phyloP scores from a whole-genome alignment of 106 monocot genomes.

The Allium fistulosum region DNA sequence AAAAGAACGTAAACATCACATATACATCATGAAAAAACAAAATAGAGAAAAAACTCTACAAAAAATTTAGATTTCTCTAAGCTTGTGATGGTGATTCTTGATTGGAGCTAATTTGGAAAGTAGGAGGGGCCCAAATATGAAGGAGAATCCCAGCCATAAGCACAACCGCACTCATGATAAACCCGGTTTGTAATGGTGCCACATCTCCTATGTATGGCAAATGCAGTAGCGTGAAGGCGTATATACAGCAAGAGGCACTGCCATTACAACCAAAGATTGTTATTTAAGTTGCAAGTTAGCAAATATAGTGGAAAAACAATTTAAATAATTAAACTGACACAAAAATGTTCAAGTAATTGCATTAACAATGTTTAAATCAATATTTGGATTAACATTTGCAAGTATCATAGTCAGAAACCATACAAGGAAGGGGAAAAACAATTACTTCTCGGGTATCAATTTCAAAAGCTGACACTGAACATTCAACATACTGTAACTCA shows the following conservation, averaged over 20 bases:
- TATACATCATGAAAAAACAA: not conserved
- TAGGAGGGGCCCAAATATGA: constrained; percentile 43
- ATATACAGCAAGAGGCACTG: constrained; percentile 96
- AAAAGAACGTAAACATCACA: too few relatives aligned
- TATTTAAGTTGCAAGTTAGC: not conserved
- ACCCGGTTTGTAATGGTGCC: constrained; percentile 58
- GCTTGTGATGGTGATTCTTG: constrained; percentile 6
- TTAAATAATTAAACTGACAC: too few relatives aligned
- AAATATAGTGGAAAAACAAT: not conserved
- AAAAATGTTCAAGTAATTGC: too few relatives aligned
- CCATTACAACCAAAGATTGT: not conserved
- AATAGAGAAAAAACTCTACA: not conserved
- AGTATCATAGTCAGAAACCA: too few relatives aligned
- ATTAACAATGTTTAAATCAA: too few relatives aligned
- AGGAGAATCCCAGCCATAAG: constrained; percentile 68
- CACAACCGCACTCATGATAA: constrained; percentile 58
- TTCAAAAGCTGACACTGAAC: too few relatives aligned
- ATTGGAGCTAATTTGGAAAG: not conserved
- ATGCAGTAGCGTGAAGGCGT: constrained; percentile 95
- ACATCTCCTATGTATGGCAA: constrained; percentile 79
- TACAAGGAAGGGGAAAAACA: too few relatives aligned
- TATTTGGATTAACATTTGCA: too few relatives aligned
- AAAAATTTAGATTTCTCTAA: not conserved
- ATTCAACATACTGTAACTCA: too few relatives aligned
- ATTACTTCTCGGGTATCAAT: too few relatives aligned